These are phyloP conservation scores for Starmerella sp. DNA, from an alignment of 805 yeast species.

Conservation along the genomic window DNA sequence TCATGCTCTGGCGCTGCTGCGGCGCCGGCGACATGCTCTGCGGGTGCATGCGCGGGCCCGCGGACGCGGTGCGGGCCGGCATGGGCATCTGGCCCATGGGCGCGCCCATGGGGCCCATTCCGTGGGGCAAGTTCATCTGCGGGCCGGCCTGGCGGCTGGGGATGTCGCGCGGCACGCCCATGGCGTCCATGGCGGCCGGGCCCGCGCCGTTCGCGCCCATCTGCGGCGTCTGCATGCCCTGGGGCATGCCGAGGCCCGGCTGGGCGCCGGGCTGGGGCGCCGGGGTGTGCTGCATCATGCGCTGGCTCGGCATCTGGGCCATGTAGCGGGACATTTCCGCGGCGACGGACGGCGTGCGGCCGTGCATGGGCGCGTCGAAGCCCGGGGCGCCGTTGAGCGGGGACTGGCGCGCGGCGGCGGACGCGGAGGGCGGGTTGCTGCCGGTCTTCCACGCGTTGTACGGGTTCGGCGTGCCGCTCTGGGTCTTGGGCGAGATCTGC, in stretches of 20 bases:
- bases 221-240: slow-evolving; percentile 8
- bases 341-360: slow-evolving; percentile 2
- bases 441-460: slow-evolving; percentile 2
- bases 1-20: background rate
- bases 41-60: background rate
- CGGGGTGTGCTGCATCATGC: background rate
- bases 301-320: slow-evolving; percentile 3
- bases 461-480: background rate
- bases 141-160: background rate
- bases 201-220: background rate
- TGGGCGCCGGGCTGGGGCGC: background rate
- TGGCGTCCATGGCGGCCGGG: background rate
- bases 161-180: background rate
- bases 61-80: background rate
- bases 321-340: slow-evolving; percentile 3
- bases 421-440: background rate
- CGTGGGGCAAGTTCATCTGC: background rate
- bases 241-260: slow-evolving; percentile 1
- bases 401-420: background rate
- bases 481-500: slow-evolving; percentile 1
- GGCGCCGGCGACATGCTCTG: background rate
- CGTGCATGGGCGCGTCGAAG: background rate
- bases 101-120: background rate
- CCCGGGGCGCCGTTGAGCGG: background rate
- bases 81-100: background rate